Evolutionary conservation across 352 stramenopile genomes (phyloP), one percentile per base, ranked within the genome.

Genomic region (Blastocystis sp.): DNA sequence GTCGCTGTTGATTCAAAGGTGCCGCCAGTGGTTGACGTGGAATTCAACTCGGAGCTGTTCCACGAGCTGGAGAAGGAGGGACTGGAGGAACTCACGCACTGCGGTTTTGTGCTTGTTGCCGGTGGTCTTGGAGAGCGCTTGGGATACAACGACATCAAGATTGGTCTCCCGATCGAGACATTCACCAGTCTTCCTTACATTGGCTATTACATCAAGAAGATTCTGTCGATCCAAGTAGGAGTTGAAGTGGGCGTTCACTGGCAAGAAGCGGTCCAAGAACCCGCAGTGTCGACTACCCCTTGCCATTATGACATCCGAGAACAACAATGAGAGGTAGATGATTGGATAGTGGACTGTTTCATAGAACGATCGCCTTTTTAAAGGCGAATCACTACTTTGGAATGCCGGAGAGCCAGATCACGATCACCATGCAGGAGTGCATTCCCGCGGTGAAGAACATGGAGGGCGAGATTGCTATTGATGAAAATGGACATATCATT

Each of bases 381-480:
- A 82, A 93, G 48, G 90, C 94, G 41, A 93, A 98, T 88, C 89
- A 93, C 69, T 94, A 96, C 90, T 99, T 98, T 90, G 96, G 96
- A 21, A 94, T 98, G 92, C 90, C 92, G 0, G 80, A 93, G 3
- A 91, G 91, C 7, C 94, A 98, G 89, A 90, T 99, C 21, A 93
- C 92, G n/a, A 93, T 99, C 87, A 93, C 98, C 56, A 98, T 96
- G 89, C 96, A 99, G 90, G 95, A 98, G 76, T 98, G 97, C 86
- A 96, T 98, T 45, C 92, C 96, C 2, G 93, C 93, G 21, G 88
- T 97, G 3, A 90, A 91, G 21, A 91, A 96, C 89, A 92, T 93
- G 41, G 92, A 93, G 88, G 93, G 94, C 1, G 90, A 92, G 53
- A 90, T 98, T 43, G 94, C 92, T 41, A 90, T 94, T 41, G 91